Percentiles rank a stretch among this genome's conserved stretches.
These are phyloP conservation scores for Pestalotiopsis sp. DNA, from an alignment of 2,329 filamentous ascomycete species.

Conservation along the genomic window DNA sequence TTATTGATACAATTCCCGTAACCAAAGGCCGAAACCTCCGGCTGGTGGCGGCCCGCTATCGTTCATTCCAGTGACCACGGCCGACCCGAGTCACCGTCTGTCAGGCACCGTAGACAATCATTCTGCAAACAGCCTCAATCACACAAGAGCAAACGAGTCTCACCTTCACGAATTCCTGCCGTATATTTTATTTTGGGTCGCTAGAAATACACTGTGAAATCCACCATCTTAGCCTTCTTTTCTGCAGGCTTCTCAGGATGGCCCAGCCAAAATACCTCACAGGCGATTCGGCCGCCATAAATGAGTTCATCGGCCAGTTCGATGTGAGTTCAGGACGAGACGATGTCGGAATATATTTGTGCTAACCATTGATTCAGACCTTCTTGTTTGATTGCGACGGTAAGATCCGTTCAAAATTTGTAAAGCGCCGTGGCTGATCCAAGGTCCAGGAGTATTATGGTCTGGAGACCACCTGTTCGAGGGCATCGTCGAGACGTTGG, in stretches of 20 bases:
- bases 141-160: background rate
- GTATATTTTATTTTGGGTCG: background rate
- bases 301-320: conserved; percentile 85
- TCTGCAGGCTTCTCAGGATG: conserved; percentile 25
- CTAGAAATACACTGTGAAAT: background rate
- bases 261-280: conserved; percentile 68
- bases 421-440: background rate
- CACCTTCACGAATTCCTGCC: background rate
- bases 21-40: background rate
- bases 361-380: conserved; percentile 54
- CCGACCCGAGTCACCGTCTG: background rate
- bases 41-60: background rate
- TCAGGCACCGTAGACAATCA: background rate
- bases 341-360: background rate
- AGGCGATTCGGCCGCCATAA: conserved; percentile 75
- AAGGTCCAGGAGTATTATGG: conserved; percentile 77
- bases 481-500: conserved; percentile 81
- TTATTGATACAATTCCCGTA: background rate
- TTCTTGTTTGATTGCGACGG: conserved; percentile 98
- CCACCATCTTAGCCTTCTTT: background rate
- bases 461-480: conserved; percentile 90
- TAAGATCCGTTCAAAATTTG: conserved; percentile 43
- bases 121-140: background rate
- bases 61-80: background rate
- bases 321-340: conserved; percentile 65